Evolutionary conservation across 192 early-diverging fungal species (phyloP), one percentile per base, ranked within the genome.

Genomic region (Gorgonomyces haynaldii): DNA sequence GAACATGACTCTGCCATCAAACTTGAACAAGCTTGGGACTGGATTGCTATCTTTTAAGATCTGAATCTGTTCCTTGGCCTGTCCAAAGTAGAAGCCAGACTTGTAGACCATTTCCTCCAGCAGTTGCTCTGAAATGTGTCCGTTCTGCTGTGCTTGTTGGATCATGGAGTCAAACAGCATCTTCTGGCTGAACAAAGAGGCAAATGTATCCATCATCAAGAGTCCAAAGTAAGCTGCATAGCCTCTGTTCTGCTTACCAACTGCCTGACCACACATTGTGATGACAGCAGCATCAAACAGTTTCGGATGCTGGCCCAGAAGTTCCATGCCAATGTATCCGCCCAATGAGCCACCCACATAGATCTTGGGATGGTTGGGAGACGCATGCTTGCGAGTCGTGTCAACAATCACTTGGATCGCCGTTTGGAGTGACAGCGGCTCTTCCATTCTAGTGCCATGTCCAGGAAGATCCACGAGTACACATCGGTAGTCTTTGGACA

Each of bases 281-380:
- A 57, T 57, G 10, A 57, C 28, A 22, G 52, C 56, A 20, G 31
- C 4, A 3, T 8, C 12, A 45, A 57, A 57, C 16, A 57, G 5
- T 21, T 28, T 22, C 4, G 54, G 54, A 30, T 42, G 37, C 6
- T 8, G 9, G n/a, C 52, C 56, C 15, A 57, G 56, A 6, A 57
- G 21, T 36, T 57, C 56, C 56, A 57, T 57, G 16, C 56, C 56
- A 26, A 57, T 57, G 25, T 57, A 57, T 3, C 50, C 56, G 13
- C 56, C 56, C 37, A 57, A 17, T 4, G 43, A 49, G 8, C 56
- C 56, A 8, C 56, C 56, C 10, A 57, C 42, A 40, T 57, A 57
- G 4, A 56, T 19, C 3, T 9, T 40, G 3, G 24, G 45, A 19
- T 56, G 16, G 27, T 24, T 13, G 13, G 10, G 5, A 9, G 10